Evolutionary conservation across 306 rosid genomes (phyloP).

Genomic region (Rubus parviflorus): DNA sequence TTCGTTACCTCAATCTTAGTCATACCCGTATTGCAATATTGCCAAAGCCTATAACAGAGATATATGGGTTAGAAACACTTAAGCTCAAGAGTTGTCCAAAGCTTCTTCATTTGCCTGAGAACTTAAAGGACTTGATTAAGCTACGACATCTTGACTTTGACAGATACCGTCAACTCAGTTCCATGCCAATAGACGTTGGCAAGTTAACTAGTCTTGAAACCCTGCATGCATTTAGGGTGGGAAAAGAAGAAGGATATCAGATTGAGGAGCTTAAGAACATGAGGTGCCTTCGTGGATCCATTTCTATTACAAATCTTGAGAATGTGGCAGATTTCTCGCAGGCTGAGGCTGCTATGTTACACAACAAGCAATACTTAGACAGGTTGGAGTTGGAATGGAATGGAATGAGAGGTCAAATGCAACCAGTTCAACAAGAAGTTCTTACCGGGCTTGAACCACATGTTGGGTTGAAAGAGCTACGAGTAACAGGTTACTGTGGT

Average conservation of each 20-base stretch:
- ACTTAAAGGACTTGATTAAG: constrained; percentile 9
- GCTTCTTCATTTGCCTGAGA: neutral
- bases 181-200: neutral
- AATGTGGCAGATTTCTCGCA: constrained; percentile 15
- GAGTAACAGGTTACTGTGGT: constrained; percentile 21
- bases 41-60: constrained; percentile 1
- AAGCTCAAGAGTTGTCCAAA: constrained; percentile 14
- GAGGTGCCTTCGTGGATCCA: constrained; percentile 24
- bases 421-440: neutral
- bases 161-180: constrained; percentile 8
- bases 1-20: constrained; percentile 12
- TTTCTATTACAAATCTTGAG: constrained; percentile 29
- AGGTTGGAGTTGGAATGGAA: constrained; percentile 28
- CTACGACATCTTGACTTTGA: constrained; percentile 28
- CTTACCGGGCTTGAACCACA: constrained; percentile 18
- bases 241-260: constrained; percentile 8
- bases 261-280: constrained; percentile 25
- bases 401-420: neutral
- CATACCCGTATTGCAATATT: neutral
- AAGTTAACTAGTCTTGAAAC: constrained; percentile 12
- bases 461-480: constrained; percentile 7
- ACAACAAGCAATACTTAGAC: constrained; percentile 23
- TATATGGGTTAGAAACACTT: constrained; percentile 21
- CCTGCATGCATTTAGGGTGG: constrained; percentile 3
- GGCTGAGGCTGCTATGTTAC: constrained; percentile 12